Evolutionary conservation across 768 basidiomycete genomes (phyloP).

Genomic region (Plicaturopsis crispa): DNA sequence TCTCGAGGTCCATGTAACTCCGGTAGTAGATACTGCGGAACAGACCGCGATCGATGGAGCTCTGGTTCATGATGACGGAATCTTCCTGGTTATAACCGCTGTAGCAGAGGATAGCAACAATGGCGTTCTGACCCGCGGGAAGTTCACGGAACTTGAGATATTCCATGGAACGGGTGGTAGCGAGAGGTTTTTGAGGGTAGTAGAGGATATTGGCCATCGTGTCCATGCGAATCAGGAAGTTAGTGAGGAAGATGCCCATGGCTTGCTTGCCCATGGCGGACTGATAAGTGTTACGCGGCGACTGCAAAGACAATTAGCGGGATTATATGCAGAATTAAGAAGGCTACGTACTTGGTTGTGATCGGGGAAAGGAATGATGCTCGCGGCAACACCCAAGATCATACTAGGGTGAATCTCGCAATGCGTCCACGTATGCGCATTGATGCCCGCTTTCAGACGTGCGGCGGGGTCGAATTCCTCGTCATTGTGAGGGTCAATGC

Average conservation of each 20-base stretch:
- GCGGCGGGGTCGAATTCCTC: conserved; percentile 80
- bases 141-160: conserved; percentile 98
- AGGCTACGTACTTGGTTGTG: conserved; percentile 81
- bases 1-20: conserved; percentile 97
- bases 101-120: conserved; percentile 97
- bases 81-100: conserved; percentile 99
- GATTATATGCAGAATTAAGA: conserved; percentile 1
- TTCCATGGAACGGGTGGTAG: conserved; percentile 98
- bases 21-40: conserved; percentile 99
- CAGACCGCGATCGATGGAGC: conserved; percentile 93
- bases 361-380: conserved; percentile 99
- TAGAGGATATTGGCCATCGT: conserved; percentile 99
- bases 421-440: conserved; percentile 93
- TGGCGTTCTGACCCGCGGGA: conserved; percentile 98
- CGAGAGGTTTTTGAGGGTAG: conserved; percentile 98
- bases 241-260: conserved; percentile 98
- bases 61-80: conserved; percentile 99
- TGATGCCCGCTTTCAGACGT: conserved; percentile 77
- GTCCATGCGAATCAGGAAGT: conserved; percentile 98
- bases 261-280: conserved; percentile 99
- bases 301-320: conserved; percentile 38
- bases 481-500: conserved; percentile 53
- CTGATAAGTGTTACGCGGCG: conserved; percentile 99
- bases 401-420: conserved; percentile 99
- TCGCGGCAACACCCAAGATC: conserved; percentile 97